Evolutionary conservation across 257 asterid species (phyloP).

Genomic region (Paraleonurus japonicus): DNA sequence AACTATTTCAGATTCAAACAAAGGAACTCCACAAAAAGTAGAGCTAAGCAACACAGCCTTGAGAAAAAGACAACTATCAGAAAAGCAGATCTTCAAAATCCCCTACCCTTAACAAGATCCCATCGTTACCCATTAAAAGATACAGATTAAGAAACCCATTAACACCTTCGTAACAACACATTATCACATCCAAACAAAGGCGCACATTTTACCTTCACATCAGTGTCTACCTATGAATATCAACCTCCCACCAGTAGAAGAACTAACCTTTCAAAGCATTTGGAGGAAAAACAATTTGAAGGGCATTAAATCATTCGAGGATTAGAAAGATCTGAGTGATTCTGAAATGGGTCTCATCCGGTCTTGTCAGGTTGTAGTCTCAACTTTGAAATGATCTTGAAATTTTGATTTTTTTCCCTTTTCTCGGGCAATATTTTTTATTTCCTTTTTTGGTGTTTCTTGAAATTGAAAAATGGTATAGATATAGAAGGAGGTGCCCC

Average conservation of each 20-base stretch:
- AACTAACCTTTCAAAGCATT: conserved; percentile 40
- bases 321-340: conserved; percentile 40
- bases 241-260: background rate
- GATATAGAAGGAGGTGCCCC: background rate
- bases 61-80: conserved; percentile 16
- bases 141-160: conserved; percentile 29
- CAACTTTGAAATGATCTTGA: conserved; percentile 30
- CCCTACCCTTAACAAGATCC: conserved; percentile 32
- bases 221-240: conserved; percentile 1
- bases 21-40: background rate
- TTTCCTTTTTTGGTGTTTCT: conserved; percentile 14
- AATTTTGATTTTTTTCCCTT: conserved; percentile 4
- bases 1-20: conserved; percentile 6
- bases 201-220: conserved; percentile 21
- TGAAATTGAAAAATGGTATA: conserved; percentile 11
- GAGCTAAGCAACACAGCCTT: background rate
- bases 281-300: conserved; percentile 22
- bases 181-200: conserved; percentile 25
- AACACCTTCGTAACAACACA: conserved; percentile 21
- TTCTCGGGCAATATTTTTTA: conserved; percentile 16
- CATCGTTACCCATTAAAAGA: conserved; percentile 27
- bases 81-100: conserved; percentile 37
- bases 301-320: conserved; percentile 27
- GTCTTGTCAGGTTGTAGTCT: conserved; percentile 25
- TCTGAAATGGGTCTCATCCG: conserved; percentile 32